Base-by-base conservation (phyloP, 768 basidiomycete species). In the Rhodosporidiobolus sp. region DNA sequence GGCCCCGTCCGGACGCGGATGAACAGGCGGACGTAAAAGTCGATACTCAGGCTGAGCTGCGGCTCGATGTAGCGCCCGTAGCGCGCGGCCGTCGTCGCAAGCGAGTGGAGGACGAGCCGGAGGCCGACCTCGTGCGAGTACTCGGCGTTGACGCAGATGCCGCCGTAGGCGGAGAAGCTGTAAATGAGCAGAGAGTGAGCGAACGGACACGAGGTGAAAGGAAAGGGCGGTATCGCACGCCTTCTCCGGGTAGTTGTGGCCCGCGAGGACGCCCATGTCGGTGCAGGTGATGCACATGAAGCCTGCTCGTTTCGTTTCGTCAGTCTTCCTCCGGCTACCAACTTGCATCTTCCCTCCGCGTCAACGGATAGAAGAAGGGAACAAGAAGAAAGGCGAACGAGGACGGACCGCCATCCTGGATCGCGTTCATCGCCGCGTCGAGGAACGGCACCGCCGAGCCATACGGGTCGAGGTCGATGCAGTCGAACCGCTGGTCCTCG, bases 381-480 rank as follows among this genome's bases (percentile, higher is more conserved):
- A 19, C 48, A 24, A 28, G 1, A 35, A 45, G 61, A 12, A 22
- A 24, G 19, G n/a, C 16, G 43, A n/a, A n/a, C n/a, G n/a, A n/a
- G n/a, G 10, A 54, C 70, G 76, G 70, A 89, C 94, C 95, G 80
- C 91, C 94, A 75, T 94, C 94, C 45, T 87, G 86, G 16, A 96
- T 84, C 68, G 87, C 87, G 77, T 97, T 94, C 24, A 99, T 88
- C 0, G 95, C 94, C 30, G 89, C 89, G 77, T 99, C 96, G 35
- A 99, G 89, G 80, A 99, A 99, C 4, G 95, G 96, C 8, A 93
- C 90, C 0, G 96, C 96, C 16, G 93, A 95, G 1, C 96, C 96
- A 78, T 98, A 99, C 0, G 96, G 96, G 80, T 99, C 96, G 35
- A 99, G 86, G 80, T 99, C 96, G n/a, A 99, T 88, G 38, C 91